Evolutionary conservation across 1,284 basidiomycete species (phyloP).

Genomic region (Polyporus tsugae): DNA sequence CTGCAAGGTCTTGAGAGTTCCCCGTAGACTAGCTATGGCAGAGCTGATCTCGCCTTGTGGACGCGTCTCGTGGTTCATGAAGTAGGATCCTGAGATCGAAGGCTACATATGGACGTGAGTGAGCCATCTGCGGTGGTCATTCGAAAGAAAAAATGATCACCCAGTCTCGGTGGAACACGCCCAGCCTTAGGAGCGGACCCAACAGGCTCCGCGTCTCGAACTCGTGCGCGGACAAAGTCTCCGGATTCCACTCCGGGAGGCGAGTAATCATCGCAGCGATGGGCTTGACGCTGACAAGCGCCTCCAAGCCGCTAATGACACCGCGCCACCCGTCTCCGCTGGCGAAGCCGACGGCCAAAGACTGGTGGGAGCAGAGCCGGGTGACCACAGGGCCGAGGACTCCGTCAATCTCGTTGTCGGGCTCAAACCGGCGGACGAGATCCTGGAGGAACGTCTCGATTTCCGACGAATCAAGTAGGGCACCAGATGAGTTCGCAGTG

Average conservation of each 20-base stretch:
- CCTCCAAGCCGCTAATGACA: constrained; percentile 84
- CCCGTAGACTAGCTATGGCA: constrained; percentile 83
- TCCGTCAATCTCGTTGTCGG: constrained; percentile 50
- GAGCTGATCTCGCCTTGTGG: constrained; percentile 82
- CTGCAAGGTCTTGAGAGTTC: constrained; percentile 84
- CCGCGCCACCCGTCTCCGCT: constrained; percentile 88
- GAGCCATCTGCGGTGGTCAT: neutral
- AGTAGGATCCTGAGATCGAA: constrained; percentile 79
- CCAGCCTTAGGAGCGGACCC: constrained; percentile 84
- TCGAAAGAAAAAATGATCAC: constrained; percentile 56
- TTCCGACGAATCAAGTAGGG: constrained; percentile 58
- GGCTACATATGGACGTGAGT: constrained; percentile 60
- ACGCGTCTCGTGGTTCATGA: constrained; percentile 84
- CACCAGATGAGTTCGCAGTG: constrained; percentile 53
- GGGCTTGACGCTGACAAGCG: constrained; percentile 82
- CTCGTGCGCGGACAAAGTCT: constrained; percentile 57
- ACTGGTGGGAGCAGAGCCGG: constrained; percentile 67
- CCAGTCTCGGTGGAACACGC: constrained; percentile 89
- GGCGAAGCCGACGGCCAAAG: constrained; percentile 71
- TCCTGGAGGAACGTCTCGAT: constrained; percentile 79
- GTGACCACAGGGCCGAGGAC: constrained; percentile 62
- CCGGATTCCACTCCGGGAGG: constrained; percentile 78
- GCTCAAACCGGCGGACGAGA: constrained; percentile 72
- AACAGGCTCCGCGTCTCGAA: constrained; percentile 76
- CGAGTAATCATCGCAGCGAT: constrained; percentile 84